Evolutionary conservation across 768 basidiomycete genomes (phyloP).

Genomic region (Mycena amicta): DNA sequence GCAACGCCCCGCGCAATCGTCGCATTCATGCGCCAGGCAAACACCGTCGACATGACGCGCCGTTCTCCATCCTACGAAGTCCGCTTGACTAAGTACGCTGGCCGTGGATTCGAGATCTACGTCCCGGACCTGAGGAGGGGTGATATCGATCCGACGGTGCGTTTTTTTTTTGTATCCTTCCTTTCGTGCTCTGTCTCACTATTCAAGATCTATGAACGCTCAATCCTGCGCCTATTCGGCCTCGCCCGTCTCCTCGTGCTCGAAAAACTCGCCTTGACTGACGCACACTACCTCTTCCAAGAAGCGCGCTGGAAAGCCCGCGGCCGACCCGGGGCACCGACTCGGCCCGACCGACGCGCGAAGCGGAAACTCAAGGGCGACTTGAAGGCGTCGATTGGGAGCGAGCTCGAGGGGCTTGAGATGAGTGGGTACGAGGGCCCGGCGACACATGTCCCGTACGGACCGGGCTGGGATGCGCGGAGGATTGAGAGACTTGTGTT

Average conservation of each 20-base stretch:
- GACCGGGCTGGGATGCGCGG: slow-evolving; percentile 58
- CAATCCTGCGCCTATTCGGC: slow-evolving; percentile 57
- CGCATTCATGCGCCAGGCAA: too few species aligned
- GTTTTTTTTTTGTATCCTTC: too few species aligned
- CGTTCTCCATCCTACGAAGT: too few species aligned
- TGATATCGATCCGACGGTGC: too few species aligned
- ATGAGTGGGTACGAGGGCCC: slow-evolving; percentile 60
- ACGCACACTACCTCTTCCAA: slow-evolving; percentile 48
- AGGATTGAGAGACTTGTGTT: slow-evolving; percentile 58
- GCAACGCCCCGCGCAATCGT: too few species aligned
- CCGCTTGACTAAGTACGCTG: too few species aligned
- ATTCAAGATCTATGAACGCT: slow-evolving; percentile 69
- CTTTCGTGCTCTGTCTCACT: too few species aligned
- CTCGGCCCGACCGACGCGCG: slow-evolving; percentile 30
- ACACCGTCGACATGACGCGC: too few species aligned
- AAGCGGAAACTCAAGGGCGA: slow-evolving; percentile 55
- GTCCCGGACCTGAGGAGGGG: too few species aligned
- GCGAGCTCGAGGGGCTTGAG: slow-evolving; percentile 50
- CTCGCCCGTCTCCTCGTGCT: slow-evolving; percentile 64
- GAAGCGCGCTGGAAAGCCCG: slow-evolving; percentile 51
- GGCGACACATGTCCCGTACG: slow-evolving; percentile 61
- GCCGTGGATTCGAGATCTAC: too few species aligned
- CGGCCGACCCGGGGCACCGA: slow-evolving; percentile 43
- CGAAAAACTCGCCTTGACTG: slow-evolving; percentile 51
- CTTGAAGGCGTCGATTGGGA: slow-evolving; percentile 54